Conservation (phyloP, 1,139 yeast genomes). For the Spencermartinsiella ligniputridi region DNA sequence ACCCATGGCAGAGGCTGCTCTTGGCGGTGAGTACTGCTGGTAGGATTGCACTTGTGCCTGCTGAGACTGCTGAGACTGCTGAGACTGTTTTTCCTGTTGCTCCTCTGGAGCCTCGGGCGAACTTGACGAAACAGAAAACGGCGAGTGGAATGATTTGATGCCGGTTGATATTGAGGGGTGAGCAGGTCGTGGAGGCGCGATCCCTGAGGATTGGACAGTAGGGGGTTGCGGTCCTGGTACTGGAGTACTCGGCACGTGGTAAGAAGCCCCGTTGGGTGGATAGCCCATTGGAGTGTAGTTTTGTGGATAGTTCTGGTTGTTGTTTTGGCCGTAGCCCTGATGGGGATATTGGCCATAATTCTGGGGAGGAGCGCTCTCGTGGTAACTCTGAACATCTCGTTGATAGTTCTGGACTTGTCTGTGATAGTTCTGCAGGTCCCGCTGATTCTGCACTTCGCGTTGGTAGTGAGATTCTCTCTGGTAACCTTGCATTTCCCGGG, state of each 20-base stretch:
- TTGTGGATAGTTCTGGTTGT: neutral
- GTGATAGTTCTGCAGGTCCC: too few species aligned
- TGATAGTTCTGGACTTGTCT: too few species aligned
- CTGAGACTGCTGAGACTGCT: neutral
- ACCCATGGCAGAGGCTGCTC: neutral
- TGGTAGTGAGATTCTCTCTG: too few species aligned
- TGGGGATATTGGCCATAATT: neutral
- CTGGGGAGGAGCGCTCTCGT: too few species aligned
- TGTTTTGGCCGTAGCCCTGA: neutral
- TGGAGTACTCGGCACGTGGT: too few species aligned
- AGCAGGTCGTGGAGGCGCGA: neutral
- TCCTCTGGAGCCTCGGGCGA: neutral
- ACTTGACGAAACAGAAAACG: neutral
- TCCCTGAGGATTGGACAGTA: slow-evolving; percentile 3
- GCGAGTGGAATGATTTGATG: neutral
- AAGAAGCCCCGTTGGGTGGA: neutral
- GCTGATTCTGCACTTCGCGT: too few species aligned
- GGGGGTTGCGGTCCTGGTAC: neutral
- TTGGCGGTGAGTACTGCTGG: slow-evolving; percentile 1
- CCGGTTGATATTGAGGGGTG: neutral
- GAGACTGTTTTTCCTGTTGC: neutral
- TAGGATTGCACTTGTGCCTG: neutral
- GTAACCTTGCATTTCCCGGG: too few species aligned
- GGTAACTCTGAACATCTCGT: too few species aligned
- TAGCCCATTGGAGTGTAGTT: neutral